Conservation (phyloP, 768 basidiomycete genomes). For the Tulasnella sp. region DNA sequence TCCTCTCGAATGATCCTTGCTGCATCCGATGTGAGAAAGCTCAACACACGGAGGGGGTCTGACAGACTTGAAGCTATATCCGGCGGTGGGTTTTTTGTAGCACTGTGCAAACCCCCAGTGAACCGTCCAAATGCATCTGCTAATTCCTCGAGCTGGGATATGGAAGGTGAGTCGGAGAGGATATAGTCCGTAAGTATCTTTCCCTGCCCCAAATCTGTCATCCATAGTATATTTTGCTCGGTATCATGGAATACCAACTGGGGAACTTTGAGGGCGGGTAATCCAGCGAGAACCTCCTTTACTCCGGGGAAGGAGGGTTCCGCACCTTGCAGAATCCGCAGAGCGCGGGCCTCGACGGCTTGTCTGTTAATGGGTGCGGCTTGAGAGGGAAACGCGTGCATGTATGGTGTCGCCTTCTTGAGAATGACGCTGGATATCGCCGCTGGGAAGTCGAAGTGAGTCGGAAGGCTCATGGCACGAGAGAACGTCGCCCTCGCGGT, state of each 20-base stretch:
- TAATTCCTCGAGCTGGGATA: background rate
- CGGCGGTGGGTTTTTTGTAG: background rate
- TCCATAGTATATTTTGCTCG: conserved; percentile 7
- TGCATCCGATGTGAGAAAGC: conserved; percentile 3
- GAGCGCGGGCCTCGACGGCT: background rate
- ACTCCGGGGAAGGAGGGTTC: background rate
- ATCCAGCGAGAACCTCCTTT: background rate
- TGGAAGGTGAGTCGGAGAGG: background rate
- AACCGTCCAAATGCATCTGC: background rate
- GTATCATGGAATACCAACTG: conserved; percentile 12
- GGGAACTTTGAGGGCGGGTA: conserved; percentile 1
- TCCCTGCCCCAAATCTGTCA: conserved; percentile 6
- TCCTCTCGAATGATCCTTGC: background rate
- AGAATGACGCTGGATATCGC: conserved; percentile 10
- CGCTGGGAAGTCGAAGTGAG: background rate
- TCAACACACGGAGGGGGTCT: background rate
- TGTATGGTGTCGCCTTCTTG: conserved; percentile 13
- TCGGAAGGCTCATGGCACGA: background rate
- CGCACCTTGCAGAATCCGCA: background rate
- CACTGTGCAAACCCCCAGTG: background rate
- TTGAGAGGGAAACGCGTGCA: background rate
- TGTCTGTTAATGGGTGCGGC: background rate
- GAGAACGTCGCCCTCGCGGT: background rate
- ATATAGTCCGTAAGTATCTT: conserved; percentile 11
- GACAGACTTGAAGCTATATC: background rate